Conservation (phyloP, 768 basidiomycete genomes). For the Boletus bicolor region DNA sequence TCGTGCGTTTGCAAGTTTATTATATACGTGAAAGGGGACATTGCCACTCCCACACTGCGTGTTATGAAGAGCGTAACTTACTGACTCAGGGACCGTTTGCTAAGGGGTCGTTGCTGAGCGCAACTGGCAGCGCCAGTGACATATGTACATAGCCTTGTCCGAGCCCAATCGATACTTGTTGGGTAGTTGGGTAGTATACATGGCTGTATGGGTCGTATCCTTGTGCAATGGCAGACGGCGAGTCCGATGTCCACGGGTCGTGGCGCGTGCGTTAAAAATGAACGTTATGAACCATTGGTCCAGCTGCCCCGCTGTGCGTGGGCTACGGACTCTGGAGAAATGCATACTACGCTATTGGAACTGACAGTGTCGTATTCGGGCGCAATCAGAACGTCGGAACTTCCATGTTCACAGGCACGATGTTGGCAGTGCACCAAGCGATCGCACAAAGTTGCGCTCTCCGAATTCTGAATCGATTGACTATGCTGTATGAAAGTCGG, state of each 20-base stretch:
- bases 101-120: not conserved
- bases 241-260: not conserved
- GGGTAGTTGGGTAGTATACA: too few relatives aligned
- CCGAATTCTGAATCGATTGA: not conserved
- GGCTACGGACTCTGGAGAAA: too few relatives aligned
- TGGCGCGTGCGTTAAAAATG: not conserved
- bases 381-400: not conserved
- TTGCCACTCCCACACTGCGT: not conserved
- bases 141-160: not conserved
- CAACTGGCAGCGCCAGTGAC: not conserved
- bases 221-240: not conserved
- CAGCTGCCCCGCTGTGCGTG: not conserved
- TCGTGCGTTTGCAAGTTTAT: not conserved
- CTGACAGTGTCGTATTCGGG: not conserved
- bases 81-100: too few relatives aligned
- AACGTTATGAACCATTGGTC: too few relatives aligned
- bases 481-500: not conserved
- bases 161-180: not conserved
- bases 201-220: not conserved
- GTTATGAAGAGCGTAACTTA: not conserved
- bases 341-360: not conserved
- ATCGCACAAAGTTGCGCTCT: not conserved
- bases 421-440: slow-evolving; percentile 1
- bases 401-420: not conserved
- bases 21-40: not conserved